phyloP scores from a whole-genome alignment of 2,329 filamentous ascomycete species.

The Endothia cerciana region DNA sequence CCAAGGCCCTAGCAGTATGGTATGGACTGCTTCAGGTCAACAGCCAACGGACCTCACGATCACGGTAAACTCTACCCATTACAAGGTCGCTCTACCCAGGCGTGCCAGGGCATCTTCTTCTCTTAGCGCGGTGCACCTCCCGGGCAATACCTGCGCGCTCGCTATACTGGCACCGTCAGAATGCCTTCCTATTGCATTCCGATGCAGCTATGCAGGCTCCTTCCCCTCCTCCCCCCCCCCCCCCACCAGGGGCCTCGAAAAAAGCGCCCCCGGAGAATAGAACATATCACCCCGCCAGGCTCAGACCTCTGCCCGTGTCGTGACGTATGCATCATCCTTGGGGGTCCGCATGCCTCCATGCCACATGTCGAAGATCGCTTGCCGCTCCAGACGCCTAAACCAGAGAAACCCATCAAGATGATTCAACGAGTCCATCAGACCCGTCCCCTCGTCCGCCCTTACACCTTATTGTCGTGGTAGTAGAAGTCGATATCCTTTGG shows the following conservation, averaged over 20 bases:
- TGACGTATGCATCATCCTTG: too few relatives aligned
- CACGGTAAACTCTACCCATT: not conserved
- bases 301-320: not conserved
- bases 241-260: not conserved
- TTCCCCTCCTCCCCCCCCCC: too few relatives aligned
- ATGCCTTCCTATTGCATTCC: not conserved
- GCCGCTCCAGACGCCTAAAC: constrained; percentile 17
- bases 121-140: not conserved
- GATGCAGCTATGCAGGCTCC: not conserved
- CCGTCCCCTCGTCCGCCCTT: constrained; percentile 15
- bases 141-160: not conserved
- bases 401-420: not conserved
- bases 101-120: not conserved
- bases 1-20: too few relatives aligned
- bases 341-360: not conserved
- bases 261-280: not conserved
- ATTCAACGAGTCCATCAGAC: not conserved
- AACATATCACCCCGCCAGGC: not conserved
- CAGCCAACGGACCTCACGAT: not conserved
- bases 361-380: constrained; percentile 6
- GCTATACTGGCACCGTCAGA: not conserved
- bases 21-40: not conserved
- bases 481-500: constrained; percentile 91
- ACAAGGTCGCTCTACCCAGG: not conserved
- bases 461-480: constrained; percentile 88